phyloP scores from a whole-genome alignment of 75 land plant genomes.

The Ceratopteris richardii region DNA sequence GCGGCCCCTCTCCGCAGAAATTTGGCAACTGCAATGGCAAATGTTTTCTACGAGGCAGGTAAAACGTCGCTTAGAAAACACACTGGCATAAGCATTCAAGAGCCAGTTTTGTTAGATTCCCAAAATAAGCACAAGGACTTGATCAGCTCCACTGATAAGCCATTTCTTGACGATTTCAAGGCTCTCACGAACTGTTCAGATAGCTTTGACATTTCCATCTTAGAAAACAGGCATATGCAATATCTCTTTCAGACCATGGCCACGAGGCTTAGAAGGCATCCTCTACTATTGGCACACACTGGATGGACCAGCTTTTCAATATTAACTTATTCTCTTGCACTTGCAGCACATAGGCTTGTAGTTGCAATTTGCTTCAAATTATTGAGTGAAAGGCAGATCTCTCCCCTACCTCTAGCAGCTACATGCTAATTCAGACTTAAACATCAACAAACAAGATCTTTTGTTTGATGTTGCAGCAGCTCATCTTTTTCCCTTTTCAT shows the following conservation, averaged over 20 bases:
- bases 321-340: slow-evolving; percentile 15
- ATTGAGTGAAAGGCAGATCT: not conserved
- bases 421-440: not conserved
- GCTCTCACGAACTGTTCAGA: not conserved
- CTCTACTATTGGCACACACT: slow-evolving; percentile 12
- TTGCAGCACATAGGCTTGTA: slow-evolving; percentile 16
- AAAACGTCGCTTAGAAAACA: not conserved
- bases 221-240: slow-evolving; percentile 9
- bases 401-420: not conserved
- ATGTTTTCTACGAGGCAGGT: slow-evolving; percentile 10
- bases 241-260: slow-evolving; percentile 11
- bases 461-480: not conserved
- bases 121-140: not conserved
- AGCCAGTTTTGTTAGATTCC: not conserved
- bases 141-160: not conserved
- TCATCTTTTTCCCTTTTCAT: not conserved
- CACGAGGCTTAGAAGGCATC: slow-evolving; percentile 11
- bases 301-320: slow-evolving; percentile 16
- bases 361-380: not conserved
- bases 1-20: slow-evolving; percentile 16
- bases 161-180: not conserved
- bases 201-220: not conserved
- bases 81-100: not conserved
- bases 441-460: not conserved
- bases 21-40: slow-evolving; percentile 13